Evolutionary conservation across 805 yeast genomes (phyloP).

Genomic region (Naumovozyma dairenensis): DNA sequence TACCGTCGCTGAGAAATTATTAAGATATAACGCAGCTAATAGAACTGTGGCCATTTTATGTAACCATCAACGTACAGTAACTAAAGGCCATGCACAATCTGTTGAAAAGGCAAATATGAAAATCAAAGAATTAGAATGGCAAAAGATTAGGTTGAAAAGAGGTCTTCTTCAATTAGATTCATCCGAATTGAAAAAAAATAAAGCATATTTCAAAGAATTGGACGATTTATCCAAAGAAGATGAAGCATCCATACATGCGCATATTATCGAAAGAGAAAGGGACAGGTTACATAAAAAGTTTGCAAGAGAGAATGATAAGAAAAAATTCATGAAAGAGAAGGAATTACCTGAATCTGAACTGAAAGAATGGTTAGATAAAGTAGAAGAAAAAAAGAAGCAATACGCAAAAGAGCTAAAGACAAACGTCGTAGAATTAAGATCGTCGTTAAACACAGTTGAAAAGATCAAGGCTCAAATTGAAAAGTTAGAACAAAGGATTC

Average conservation of each 20-base stretch:
- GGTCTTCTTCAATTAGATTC: conserved; percentile 63
- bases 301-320: conserved; percentile 68
- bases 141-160: conserved; percentile 60
- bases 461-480: conserved; percentile 64
- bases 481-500: conserved; percentile 60
- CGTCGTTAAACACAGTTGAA: conserved; percentile 44
- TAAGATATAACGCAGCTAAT: conserved; percentile 87
- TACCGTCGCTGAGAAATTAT: conserved; percentile 76
- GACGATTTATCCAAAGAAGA: conserved; percentile 59
- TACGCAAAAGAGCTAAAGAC: conserved; percentile 49
- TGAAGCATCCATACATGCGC: conserved; percentile 45
- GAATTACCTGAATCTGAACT: conserved; percentile 45
- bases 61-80: conserved; percentile 91
- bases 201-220: conserved; percentile 56
- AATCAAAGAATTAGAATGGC: conserved; percentile 78
- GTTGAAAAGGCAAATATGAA: conserved; percentile 71
- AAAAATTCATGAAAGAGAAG: conserved; percentile 46
- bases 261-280: conserved; percentile 53
- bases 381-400: conserved; percentile 40
- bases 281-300: conserved; percentile 59
- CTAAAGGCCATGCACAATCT: conserved; percentile 72
- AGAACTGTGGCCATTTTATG: conserved; percentile 91
- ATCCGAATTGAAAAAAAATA: conserved; percentile 37
- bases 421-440: conserved; percentile 48
- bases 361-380: conserved; percentile 46